Evolutionary conservation across 2,329 filamentous ascomycete genomes (phyloP).

Genomic region (Aspergillus clavatus): DNA sequence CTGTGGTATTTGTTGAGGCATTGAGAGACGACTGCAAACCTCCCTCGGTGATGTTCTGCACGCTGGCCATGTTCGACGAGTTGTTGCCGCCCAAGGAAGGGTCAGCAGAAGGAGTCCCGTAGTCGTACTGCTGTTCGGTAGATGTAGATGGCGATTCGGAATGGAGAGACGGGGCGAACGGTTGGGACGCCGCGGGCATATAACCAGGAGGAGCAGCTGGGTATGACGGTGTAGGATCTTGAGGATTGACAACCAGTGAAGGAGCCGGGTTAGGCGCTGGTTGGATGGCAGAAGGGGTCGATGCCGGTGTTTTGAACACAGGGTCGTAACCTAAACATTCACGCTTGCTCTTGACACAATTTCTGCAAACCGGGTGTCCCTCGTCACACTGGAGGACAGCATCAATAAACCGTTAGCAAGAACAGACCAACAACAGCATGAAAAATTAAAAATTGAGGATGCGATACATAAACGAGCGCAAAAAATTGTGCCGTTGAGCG

Average conservation of each 20-base stretch:
- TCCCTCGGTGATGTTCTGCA: constrained; percentile 30
- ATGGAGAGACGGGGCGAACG: constrained; percentile 35
- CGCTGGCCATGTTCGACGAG: constrained; percentile 28
- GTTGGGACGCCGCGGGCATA: constrained; percentile 36
- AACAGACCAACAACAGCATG: constrained; percentile 12
- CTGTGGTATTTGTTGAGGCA: constrained; percentile 14
- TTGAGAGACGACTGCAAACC: constrained; percentile 24
- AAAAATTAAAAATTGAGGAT: constrained; percentile 9
- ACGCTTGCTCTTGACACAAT: constrained; percentile 64
- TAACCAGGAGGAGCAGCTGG: constrained; percentile 38
- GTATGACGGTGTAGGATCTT: constrained; percentile 31
- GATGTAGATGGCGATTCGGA: constrained; percentile 37
- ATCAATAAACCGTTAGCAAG: constrained; percentile 3
- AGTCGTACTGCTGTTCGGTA: constrained; percentile 55
- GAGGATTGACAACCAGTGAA: constrained; percentile 38
- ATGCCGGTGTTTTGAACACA: constrained; percentile 66
- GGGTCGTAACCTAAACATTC: constrained; percentile 65
- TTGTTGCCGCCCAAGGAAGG: constrained; percentile 56
- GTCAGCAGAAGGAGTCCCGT: constrained; percentile 56
- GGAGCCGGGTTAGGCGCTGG: constrained; percentile 44
- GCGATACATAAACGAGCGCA: constrained; percentile 8
- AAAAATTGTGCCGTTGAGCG: constrained; percentile 15
- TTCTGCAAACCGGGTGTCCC: constrained; percentile 78
- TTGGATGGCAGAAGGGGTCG: constrained; percentile 65
- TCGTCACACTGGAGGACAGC: constrained; percentile 75